These are phyloP conservation scores for Podila clonocystis DNA, from an alignment of 192 early-diverging fungal species.

Conservation along the genomic window DNA sequence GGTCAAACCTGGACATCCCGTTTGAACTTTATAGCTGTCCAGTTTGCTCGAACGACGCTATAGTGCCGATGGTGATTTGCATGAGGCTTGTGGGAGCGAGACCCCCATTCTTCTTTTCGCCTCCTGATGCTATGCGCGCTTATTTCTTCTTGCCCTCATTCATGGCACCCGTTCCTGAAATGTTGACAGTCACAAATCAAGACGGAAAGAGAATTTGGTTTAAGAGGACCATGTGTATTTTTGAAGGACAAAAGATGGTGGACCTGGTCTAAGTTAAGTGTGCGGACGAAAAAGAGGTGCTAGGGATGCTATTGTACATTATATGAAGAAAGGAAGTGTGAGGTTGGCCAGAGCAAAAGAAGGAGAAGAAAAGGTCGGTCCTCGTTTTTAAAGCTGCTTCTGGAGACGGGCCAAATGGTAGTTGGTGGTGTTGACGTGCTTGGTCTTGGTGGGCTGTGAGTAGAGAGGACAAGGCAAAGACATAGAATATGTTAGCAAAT, in stretches of 20 bases:
- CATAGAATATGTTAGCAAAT: background rate
- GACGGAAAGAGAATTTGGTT: background rate
- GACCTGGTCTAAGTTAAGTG: background rate
- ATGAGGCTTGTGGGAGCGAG: too few relatives aligned
- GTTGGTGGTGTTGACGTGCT: conserved; percentile 63
- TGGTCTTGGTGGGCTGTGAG: conserved; percentile 53
- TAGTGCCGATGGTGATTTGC: too few relatives aligned
- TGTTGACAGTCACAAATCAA: background rate
- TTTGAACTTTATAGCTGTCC: too few relatives aligned
- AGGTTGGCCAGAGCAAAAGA: background rate
- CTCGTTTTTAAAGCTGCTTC: conserved; percentile 57
- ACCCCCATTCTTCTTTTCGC: too few relatives aligned
- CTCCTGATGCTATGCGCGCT: too few relatives aligned
- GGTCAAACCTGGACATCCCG: too few relatives aligned
- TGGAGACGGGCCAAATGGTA: conserved; percentile 66
- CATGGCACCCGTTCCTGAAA: too few relatives aligned
- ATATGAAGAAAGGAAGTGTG: conserved; percentile 1
- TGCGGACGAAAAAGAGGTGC: background rate
- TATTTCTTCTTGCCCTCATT: too few relatives aligned
- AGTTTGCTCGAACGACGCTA: too few relatives aligned
- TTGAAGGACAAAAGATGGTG: too few relatives aligned
- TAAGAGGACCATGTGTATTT: too few relatives aligned
- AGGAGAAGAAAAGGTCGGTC: background rate
- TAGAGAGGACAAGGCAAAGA: too few relatives aligned
- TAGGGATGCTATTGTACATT: conserved; percentile 21